These are phyloP conservation scores for Tricholoma hemisulphureum DNA, from an alignment of 768 basidiomycete genomes.

Conservation along the genomic window DNA sequence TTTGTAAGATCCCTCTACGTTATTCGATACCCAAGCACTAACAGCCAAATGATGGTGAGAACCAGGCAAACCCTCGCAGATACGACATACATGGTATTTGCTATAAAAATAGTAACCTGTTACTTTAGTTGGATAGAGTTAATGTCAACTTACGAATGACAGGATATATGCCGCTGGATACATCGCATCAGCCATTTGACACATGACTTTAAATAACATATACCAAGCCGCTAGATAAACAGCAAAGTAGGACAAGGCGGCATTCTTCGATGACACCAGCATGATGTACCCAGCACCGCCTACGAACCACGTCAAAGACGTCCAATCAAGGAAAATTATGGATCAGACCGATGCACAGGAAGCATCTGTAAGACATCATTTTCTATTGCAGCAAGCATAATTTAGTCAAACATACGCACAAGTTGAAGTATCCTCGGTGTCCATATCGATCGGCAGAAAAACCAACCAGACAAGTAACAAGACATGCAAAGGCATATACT, in stretches of 20 bases:
- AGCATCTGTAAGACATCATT: conserved; percentile 23
- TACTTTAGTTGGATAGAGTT: background rate
- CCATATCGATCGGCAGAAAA: conserved; percentile 61
- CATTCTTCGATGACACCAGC: conserved; percentile 57
- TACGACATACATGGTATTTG: conserved; percentile 51
- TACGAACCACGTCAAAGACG: conserved; percentile 19
- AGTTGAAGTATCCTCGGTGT: conserved; percentile 59
- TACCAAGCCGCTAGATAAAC: conserved; percentile 70
- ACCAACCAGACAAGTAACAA: conserved; percentile 63
- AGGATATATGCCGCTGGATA: conserved; percentile 67
- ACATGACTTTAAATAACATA: conserved; percentile 17
- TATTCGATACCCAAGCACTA: conserved; percentile 63
- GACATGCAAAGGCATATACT: conserved; percentile 68
- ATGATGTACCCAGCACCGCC: conserved; percentile 70
- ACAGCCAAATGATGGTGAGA: background rate
- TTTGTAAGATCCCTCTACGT: conserved; percentile 75
- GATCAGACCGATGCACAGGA: conserved; percentile 33
- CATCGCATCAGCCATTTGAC: background rate
- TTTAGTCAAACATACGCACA: conserved; percentile 40
- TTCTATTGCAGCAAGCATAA: background rate
- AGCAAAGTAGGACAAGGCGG: conserved; percentile 69
- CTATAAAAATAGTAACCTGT: conserved; percentile 27
- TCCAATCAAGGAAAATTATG: conserved; percentile 18
- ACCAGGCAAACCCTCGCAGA: background rate
- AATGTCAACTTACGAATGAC: conserved; percentile 52